Base-by-base conservation (phyloP, 2,329 filamentous ascomycete genomes). In the Colletotrichum melonis region DNA sequence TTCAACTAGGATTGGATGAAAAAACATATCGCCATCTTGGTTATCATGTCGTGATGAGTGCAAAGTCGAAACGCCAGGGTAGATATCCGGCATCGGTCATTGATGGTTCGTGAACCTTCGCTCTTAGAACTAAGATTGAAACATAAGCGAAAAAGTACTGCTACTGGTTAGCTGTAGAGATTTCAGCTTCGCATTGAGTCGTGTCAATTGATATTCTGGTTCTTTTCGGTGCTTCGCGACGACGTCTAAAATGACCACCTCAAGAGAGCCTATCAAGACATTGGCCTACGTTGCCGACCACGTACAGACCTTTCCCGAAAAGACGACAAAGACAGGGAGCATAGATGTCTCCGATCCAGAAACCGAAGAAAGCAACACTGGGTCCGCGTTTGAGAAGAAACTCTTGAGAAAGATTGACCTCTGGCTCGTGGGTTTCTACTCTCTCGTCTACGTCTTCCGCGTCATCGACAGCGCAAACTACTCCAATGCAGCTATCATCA, bases 141-240 rank as follows among this genome's bases (percentile, higher is more conserved):
- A 42, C 14, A 0, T 42, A 6, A 19, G 14, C 14, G 1, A 7
- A 42, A 42, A 19, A 19, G 14, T 16, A 42, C 38, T 42, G 7
- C 12, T 19, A 16, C 16, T 42, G 14, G 16, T 42, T 16, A 1
- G 16, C 2, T 16, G 5, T 5, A 42, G 38, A 19, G 5, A 9
- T 9, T 6, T n/a, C 0, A 7, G 42, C 42, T 19, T 19, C 19
- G 7, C 11, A 0, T 49, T 49, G 42, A 5, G 1, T n/a, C 4
- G 3, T 9, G 19, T n/a, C 3, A 3, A n/a, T n/a, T 5, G 19
- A 9, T n/a, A 3, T 9, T 8, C 1, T n/a, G 7, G 6, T n/a
- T 49, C 42, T 19, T 11, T n/a, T n/a, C 42, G 14, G 38, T 42
- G 38, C 38, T 3, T 42, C 38, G 14, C 5, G 38, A 42, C 38